These are phyloP conservation scores for Diaporthe vaccinii DNA, from an alignment of 2,329 filamentous ascomycete species.

Conservation along the genomic window DNA sequence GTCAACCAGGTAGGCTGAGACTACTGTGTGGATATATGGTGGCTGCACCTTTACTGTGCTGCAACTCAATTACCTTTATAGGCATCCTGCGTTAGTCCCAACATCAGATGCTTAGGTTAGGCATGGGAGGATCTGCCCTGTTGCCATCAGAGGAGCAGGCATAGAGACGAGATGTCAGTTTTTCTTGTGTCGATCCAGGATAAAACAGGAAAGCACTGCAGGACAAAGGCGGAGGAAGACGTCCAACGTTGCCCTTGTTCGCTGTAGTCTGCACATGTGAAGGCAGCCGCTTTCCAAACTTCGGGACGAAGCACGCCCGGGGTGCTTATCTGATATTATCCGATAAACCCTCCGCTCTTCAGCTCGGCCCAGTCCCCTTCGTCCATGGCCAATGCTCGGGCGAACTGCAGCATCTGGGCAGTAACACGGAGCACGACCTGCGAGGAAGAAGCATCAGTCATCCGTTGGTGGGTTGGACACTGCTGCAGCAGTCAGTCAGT, in stretches of 20 bases:
- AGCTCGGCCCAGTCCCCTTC: neutral
- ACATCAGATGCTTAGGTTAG: slow-evolving; percentile 7
- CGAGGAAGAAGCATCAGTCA: slow-evolving; percentile 28
- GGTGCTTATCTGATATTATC: slow-evolving; percentile 35
- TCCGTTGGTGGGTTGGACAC: slow-evolving; percentile 29
- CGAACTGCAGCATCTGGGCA: slow-evolving; percentile 23
- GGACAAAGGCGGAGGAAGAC: neutral
- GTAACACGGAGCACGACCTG: slow-evolving; percentile 29
- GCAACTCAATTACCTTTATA: slow-evolving; percentile 1
- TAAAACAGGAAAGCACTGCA: slow-evolving; percentile 21
- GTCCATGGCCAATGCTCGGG: slow-evolving; percentile 18
- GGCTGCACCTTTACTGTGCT: neutral
- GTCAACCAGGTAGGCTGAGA: neutral
- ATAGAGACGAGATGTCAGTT: slow-evolving; percentile 13
- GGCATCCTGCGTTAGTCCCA: slow-evolving; percentile 22
- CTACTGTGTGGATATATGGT: neutral
- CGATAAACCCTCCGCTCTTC: slow-evolving; percentile 18
- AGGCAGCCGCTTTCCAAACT: neutral
- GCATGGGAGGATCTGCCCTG: neutral
- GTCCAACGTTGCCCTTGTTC: neutral
- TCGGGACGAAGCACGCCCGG: neutral
- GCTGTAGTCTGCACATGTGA: slow-evolving; percentile 13
- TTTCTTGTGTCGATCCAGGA: slow-evolving; percentile 2
- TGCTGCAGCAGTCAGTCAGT: slow-evolving; percentile 17
- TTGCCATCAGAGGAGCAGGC: neutral